These are phyloP conservation scores for Lindgomyces ingoldianus DNA, from an alignment of 495 filamentous ascomycete species.

Conservation along the genomic window DNA sequence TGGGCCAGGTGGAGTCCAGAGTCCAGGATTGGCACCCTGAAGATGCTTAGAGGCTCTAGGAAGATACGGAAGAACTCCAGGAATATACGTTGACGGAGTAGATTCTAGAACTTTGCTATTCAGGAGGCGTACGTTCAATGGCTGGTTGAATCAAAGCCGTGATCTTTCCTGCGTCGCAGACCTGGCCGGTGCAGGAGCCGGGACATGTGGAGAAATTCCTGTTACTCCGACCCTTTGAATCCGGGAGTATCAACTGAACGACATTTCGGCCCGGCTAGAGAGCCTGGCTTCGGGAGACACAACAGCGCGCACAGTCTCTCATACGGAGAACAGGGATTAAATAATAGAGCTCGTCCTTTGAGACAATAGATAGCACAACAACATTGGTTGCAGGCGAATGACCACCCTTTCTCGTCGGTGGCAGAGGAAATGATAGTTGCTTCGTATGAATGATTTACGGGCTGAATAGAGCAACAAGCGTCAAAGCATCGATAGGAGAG, in stretches of 20 bases:
- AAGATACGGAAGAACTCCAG: background rate
- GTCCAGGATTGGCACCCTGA: constrained; percentile 1
- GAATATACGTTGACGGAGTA: background rate
- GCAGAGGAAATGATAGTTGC: background rate
- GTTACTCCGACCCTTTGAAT: background rate
- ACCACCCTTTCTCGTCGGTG: background rate
- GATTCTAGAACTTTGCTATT: background rate
- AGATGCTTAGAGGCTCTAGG: background rate
- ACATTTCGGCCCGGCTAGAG: background rate
- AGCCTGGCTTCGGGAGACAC: background rate
- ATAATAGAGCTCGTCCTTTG: background rate
- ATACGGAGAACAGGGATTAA: background rate
- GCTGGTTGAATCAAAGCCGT: constrained; percentile 10
- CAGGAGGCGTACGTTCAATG: background rate
- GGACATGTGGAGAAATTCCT: background rate
- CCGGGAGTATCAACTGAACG: background rate
- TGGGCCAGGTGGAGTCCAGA: background rate
- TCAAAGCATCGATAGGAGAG: background rate
- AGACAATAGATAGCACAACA: background rate
- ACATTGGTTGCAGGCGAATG: no score
- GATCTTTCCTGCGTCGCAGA: background rate
- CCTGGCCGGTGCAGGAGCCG: constrained; percentile 2
- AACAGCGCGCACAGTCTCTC: background rate
- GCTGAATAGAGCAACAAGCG: background rate
- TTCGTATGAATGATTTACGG: background rate